Conservation (phyloP, 345 rosid genomes). For the Eutrema japonicum region DNA sequence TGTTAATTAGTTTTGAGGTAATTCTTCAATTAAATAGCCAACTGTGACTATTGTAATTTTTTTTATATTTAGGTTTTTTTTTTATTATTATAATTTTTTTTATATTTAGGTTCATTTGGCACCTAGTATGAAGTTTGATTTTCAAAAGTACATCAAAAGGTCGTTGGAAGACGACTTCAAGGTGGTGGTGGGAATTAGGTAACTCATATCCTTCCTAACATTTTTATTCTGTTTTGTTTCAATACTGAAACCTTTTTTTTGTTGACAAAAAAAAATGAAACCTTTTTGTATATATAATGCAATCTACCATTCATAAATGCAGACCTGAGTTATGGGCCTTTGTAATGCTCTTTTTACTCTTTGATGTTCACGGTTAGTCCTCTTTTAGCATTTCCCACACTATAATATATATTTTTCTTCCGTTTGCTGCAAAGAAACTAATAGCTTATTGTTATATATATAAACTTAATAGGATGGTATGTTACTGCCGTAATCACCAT, state of each 20-base stretch:
- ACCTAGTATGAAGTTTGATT: constrained; percentile 79
- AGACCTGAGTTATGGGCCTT: constrained; percentile 80
- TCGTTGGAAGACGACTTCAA: constrained; percentile 92
- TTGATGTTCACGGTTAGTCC: constrained; percentile 69
- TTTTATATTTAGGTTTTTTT: constrained; percentile 56
- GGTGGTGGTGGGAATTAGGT: constrained; percentile 88
- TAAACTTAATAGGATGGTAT: constrained; percentile 59
- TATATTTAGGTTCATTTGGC: constrained; percentile 73
- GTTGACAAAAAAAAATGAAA: too few relatives aligned
- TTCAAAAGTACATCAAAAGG: constrained; percentile 82
- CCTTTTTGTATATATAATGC: neutral
- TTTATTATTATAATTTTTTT: too few relatives aligned
- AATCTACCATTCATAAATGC: constrained; percentile 14
- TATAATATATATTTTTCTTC: neutral
- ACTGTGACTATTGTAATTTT: too few relatives aligned
- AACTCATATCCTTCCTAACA: neutral
- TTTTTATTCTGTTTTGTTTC: too few relatives aligned
- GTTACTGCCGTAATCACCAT: constrained; percentile 56
- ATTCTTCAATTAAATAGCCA: too few relatives aligned
- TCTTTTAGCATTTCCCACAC: neutral
- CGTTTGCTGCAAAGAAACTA: neutral
- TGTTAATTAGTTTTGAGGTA: too few relatives aligned
- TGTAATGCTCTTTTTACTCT: constrained; percentile 64
- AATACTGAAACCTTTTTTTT: too few relatives aligned
- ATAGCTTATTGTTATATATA: neutral